These are phyloP conservation scores for Aquilaria yunnanensis DNA, from an alignment of 345 rosid genomes.

Conservation along the genomic window DNA sequence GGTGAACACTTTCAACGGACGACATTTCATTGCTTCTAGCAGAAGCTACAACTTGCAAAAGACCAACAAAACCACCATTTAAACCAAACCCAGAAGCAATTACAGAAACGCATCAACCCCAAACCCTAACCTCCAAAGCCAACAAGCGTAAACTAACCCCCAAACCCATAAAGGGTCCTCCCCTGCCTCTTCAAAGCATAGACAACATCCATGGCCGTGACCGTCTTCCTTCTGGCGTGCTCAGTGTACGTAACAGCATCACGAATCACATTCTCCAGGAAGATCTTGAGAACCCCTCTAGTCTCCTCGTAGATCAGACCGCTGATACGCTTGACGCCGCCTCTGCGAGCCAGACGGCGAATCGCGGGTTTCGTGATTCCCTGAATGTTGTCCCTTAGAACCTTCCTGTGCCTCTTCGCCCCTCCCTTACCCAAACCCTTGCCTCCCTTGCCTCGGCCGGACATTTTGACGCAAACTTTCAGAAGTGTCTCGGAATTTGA, in stretches of 20 bases:
- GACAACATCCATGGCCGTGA: slow-evolving; percentile 58
- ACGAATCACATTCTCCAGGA: slow-evolving; percentile 47
- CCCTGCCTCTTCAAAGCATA: slow-evolving; percentile 56
- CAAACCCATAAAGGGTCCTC: slow-evolving; percentile 52
- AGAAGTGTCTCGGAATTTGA: not conserved
- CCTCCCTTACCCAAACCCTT: slow-evolving; percentile 66
- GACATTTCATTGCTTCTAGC: no score
- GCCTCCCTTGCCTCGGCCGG: slow-evolving; percentile 59
- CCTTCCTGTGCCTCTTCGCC: slow-evolving; percentile 54
- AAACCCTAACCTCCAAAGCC: not conserved
- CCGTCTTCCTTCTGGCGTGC: slow-evolving; percentile 57
- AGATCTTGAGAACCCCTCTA: slow-evolving; percentile 48
- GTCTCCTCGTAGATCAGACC: slow-evolving; percentile 55
- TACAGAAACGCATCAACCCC: not conserved
- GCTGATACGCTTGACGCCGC: slow-evolving; percentile 51
- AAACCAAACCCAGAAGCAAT: not conserved
- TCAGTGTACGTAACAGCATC: slow-evolving; percentile 49
- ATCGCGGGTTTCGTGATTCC: slow-evolving; percentile 52
- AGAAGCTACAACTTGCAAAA: no score
- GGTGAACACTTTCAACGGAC: no score
- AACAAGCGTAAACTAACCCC: slow-evolving; percentile 21
- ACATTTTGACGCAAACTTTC: slow-evolving; percentile 20
- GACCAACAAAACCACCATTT: not conserved
- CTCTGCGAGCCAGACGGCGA: slow-evolving; percentile 48
- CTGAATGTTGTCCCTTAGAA: slow-evolving; percentile 48